Conservation (phyloP, 1,284 basidiomycete species). For the Naganishia albida region DNA sequence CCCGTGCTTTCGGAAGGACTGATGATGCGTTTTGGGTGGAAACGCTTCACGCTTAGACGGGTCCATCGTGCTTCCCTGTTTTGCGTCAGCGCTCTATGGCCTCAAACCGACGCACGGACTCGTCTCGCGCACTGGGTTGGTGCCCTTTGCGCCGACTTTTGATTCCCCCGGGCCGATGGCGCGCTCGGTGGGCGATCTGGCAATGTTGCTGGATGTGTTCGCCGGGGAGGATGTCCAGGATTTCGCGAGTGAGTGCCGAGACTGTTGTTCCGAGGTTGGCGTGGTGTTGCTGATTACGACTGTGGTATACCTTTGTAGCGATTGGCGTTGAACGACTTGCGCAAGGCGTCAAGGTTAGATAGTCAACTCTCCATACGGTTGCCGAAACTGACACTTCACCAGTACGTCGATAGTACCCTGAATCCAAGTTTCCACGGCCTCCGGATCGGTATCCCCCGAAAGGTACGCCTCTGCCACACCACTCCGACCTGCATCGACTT, state of each 20-base stretch:
- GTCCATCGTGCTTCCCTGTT: conserved; percentile 12
- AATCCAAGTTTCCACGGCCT: conserved; percentile 1
- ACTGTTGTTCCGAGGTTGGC: background rate
- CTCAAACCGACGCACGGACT: conserved; percentile 20
- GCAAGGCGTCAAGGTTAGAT: conserved; percentile 9
- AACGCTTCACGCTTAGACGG: too few relatives aligned
- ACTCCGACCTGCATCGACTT: background rate
- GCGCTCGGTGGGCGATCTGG: conserved; percentile 6
- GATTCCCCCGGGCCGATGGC: conserved; percentile 28
- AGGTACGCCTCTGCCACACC: background rate
- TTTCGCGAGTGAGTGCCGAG: background rate
- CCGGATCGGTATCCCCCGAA: conserved; percentile 12
- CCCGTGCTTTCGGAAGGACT: background rate
- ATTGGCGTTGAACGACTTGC: conserved; percentile 2
- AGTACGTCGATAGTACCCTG: conserved; percentile 21
- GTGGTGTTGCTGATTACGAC: too few relatives aligned
- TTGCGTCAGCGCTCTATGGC: conserved; percentile 19
- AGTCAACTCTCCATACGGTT: too few relatives aligned
- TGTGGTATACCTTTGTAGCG: background rate
- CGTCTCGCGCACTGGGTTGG: conserved; percentile 6
- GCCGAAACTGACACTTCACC: too few relatives aligned
- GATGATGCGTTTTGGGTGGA: background rate
- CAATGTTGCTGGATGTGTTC: conserved; percentile 24
- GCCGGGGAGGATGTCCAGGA: background rate
- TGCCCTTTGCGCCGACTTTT: conserved; percentile 23